Base-by-base conservation (phyloP, 768 basidiomycete species). In the Glaciozyma martinii region DNA sequence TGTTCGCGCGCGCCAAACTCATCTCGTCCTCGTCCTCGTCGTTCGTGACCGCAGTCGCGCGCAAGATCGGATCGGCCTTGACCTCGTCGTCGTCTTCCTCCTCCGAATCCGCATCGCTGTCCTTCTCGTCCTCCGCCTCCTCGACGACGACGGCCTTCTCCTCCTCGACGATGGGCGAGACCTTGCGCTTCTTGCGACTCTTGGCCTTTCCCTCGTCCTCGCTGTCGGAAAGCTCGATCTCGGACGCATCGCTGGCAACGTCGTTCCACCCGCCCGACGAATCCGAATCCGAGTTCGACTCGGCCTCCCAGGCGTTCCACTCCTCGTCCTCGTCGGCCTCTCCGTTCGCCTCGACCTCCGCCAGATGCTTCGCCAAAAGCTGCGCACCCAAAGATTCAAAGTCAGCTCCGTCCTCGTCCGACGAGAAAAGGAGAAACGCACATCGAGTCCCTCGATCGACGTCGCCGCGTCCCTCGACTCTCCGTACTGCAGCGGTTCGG, bases 401-500 rank as follows among this genome's bases (percentile, higher is more conserved):
- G 59, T 50, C 12, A 27, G 27, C 27, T 8, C 23, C 29, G 55
- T 18, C 54, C 27, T 3, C 25, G 19, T 37, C 16, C 52, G 40
- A 49, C 6, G 54, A 60, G 23, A 47, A 21, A 53, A 9, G 23
- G 27, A 59, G 62, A 32, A 21, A 43, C 87, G 50, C 76, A 93
- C 89, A 66, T 84, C 80, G 67, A 99, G 81, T 53, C 92, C 95
- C 60, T 93, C 91, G 66, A 99, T 94, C 68, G 90, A 87, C 53
- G 85, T 83, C 2, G 87, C 86, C 8, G 85, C 85, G 56, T 85
- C 81, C 3, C 82, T 80, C 63, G 80, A 81, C 72, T 94, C 87
- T 25, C 95, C 94, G 74, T 86, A 99, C 3, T 23, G 86, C 86
- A 72, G 85, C 83, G 37, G 88, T 29, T 58, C 59, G 30, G 52